Evolutionary conservation across 1,139 yeast genomes (phyloP).

Genomic region (Sugiyamaella paludigena): DNA sequence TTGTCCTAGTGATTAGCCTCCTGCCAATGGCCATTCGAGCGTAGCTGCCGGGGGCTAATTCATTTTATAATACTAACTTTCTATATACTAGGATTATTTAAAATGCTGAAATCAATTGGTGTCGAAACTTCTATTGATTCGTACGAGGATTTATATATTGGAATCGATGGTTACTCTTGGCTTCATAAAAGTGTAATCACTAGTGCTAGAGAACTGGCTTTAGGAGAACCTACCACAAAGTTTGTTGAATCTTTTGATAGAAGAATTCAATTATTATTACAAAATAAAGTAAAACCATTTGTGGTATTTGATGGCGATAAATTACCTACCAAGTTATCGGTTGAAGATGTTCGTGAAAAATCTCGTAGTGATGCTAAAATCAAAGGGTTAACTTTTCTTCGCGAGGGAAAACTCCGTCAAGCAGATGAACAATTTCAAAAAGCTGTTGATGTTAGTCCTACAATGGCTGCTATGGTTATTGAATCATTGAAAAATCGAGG

Average conservation of each 20-base stretch:
- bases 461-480: constrained; percentile 85
- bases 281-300: constrained; percentile 74
- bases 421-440: constrained; percentile 64
- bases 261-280: constrained; percentile 60
- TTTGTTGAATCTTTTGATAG: constrained; percentile 53
- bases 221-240: constrained; percentile 61
- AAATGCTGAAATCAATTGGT: constrained; percentile 70
- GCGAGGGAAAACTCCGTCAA: constrained; percentile 49
- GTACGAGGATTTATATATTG: constrained; percentile 74
- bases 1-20: no score
- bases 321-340: constrained; percentile 72
- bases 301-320: constrained; percentile 93
- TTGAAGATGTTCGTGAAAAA: constrained; percentile 61
- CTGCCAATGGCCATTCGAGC: background rate
- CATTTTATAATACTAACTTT: no score
- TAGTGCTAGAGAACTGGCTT: constrained; percentile 81
- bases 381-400: constrained; percentile 20
- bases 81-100: constrained; percentile 62
- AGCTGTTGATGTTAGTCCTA: constrained; percentile 84
- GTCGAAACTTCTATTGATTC: constrained; percentile 54
- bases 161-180: constrained; percentile 97
- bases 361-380: constrained; percentile 26
- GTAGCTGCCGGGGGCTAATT: no score
- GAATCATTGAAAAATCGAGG: constrained; percentile 57
- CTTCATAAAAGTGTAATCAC: constrained; percentile 80